Evolutionary conservation across 2,329 filamentous ascomycete genomes (phyloP).

Genomic region (Coniella lustricola): DNA sequence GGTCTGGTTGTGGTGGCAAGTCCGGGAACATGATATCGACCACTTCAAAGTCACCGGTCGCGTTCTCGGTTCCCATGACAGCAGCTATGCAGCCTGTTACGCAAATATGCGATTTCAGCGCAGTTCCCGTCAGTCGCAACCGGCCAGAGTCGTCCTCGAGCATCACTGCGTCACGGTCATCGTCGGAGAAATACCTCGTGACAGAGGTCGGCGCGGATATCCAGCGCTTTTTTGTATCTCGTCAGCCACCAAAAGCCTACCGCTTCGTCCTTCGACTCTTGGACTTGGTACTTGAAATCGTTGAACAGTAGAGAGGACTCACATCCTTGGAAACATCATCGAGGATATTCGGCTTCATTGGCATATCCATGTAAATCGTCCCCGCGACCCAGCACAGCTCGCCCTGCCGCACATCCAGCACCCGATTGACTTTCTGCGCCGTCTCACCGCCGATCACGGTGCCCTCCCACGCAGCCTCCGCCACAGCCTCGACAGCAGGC

Average conservation of each 20-base stretch:
- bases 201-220: slow-evolving; percentile 73
- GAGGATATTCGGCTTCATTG: slow-evolving; percentile 88
- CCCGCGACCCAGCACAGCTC: slow-evolving; percentile 92
- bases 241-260: too few relatives aligned
- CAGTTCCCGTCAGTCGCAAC: slow-evolving; percentile 66
- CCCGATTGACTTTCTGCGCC: slow-evolving; percentile 72
- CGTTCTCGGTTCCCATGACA: slow-evolving; percentile 91
- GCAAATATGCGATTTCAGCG: slow-evolving; percentile 61
- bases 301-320: slow-evolving; percentile 23
- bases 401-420: slow-evolving; percentile 91
- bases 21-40: slow-evolving; percentile 86
- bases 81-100: slow-evolving; percentile 92
- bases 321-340: slow-evolving; percentile 93
- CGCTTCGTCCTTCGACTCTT: too few relatives aligned
- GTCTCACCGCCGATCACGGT: slow-evolving; percentile 70
- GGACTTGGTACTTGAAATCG: neutral
- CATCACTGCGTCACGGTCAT: slow-evolving; percentile 63
- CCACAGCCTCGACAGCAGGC: slow-evolving; percentile 69
- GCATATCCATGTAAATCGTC: slow-evolving; percentile 96
- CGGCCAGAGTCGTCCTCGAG: slow-evolving; percentile 94
- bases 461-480: slow-evolving; percentile 67
- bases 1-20: slow-evolving; percentile 69
- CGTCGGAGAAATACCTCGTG: slow-evolving; percentile 65
- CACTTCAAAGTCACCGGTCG: slow-evolving; percentile 85
- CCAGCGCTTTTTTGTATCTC: slow-evolving; percentile 62